These are phyloP conservation scores for Lentinula aciculospora DNA, from an alignment of 768 basidiomycete species.

Conservation along the genomic window DNA sequence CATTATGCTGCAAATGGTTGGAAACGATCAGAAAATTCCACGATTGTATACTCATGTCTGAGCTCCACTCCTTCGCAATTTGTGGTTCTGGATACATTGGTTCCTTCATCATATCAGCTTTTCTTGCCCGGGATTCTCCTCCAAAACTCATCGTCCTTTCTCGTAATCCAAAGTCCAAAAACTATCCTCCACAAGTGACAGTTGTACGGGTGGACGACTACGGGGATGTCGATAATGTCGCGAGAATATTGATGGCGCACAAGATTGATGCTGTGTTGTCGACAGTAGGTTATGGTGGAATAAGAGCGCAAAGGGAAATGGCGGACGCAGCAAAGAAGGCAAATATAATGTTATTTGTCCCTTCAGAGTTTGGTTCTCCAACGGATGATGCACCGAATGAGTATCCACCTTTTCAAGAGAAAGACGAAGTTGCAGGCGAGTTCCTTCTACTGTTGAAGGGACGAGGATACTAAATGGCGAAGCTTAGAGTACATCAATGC, in stretches of 20 bases:
- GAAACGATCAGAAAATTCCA: no score
- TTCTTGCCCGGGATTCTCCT: neutral
- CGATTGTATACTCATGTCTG: neutral
- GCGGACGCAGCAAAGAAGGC: conserved; percentile 30
- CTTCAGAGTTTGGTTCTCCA: conserved; percentile 30
- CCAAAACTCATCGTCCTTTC: conserved; percentile 13
- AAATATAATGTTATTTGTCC: conserved; percentile 31
- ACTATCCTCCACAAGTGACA: conserved; percentile 16
- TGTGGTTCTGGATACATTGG: conserved; percentile 24
- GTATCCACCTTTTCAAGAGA: conserved; percentile 12
- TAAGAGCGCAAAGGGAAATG: conserved; percentile 18
- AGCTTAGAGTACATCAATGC: conserved; percentile 21
- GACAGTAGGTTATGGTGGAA: conserved; percentile 20
- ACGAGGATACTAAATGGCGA: neutral
- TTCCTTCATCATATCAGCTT: conserved; percentile 16
- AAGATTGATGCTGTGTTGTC: conserved; percentile 28
- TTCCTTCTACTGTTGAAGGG: neutral
- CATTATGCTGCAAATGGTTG: no score
- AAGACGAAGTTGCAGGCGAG: conserved; percentile 22
- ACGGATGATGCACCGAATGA: conserved; percentile 25
- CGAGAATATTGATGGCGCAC: conserved; percentile 22
- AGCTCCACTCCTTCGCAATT: conserved; percentile 27
- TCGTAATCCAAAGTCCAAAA: conserved; percentile 8
- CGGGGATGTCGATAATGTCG: conserved; percentile 17
- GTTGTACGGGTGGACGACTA: conserved; percentile 22